phyloP scores from a whole-genome alignment of 768 basidiomycete species.

The Boletus speciosus region DNA sequence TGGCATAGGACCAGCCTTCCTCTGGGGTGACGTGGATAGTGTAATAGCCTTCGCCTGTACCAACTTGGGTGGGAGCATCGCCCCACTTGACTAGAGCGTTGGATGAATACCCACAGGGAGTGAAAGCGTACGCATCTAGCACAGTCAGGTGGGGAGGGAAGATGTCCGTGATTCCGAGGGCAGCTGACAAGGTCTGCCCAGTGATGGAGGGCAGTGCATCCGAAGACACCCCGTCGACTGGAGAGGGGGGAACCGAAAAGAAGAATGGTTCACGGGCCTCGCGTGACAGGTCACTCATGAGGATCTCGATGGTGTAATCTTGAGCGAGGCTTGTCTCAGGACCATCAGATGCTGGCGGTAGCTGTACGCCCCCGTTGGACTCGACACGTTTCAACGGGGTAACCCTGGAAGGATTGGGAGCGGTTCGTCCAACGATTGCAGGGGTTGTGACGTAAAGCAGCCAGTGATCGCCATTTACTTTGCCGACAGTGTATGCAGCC shows the following conservation, averaged over 20 bases:
- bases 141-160: conserved; percentile 78
- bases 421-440: conserved; percentile 27
- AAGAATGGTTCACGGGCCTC: conserved; percentile 78
- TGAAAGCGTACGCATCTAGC: conserved; percentile 90
- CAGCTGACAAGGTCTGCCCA: conserved; percentile 50
- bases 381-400: conserved; percentile 13
- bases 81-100: conserved; percentile 82
- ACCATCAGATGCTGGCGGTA: background rate
- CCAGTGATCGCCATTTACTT: conserved; percentile 99
- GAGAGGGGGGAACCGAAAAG: conserved; percentile 40
- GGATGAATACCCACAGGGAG: conserved; percentile 93
- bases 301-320: conserved; percentile 96
- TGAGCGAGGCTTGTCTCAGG: conserved; percentile 30
- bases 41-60: conserved; percentile 82
- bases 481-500: conserved; percentile 94
- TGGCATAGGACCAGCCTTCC: conserved; percentile 96
- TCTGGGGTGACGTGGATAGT: conserved; percentile 99
- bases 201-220: conserved; percentile 22
- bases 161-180: conserved; percentile 76
- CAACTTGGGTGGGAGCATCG: conserved; percentile 20
- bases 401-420: conserved; percentile 19
- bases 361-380: conserved; percentile 11
- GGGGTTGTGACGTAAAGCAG: conserved; percentile 87
- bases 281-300: conserved; percentile 89
- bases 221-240: conserved; percentile 51